A percentile compares a stretch with the other conserved stretches of the same genome.
These are phyloP conservation scores for Aristolochia fimbriata DNA, from an alignment of 164 flowering plant genomes.

Conservation along the genomic window DNA sequence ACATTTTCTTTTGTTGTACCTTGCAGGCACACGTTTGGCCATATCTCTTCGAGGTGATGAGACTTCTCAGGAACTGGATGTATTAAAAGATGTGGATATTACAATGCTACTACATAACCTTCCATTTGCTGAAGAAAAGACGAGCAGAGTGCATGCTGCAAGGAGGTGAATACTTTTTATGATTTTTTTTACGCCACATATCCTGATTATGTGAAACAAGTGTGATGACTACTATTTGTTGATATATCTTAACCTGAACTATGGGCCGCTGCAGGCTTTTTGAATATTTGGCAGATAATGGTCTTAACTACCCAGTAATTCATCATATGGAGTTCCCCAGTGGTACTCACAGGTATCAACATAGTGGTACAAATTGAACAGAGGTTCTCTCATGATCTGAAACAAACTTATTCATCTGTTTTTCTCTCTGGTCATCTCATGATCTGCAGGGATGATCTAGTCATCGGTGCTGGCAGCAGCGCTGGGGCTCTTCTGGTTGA, in stretches of 20 bases:
- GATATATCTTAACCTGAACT: neutral
- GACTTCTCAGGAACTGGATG: constrained; percentile 60
- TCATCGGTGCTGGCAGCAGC: constrained; percentile 78
- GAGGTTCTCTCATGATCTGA: neutral
- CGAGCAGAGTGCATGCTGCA: constrained; percentile 90
- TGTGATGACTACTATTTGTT: too few relatives aligned
- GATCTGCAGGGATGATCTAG: constrained; percentile 74
- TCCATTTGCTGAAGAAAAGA: constrained; percentile 61
- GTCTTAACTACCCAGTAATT: constrained; percentile 70
- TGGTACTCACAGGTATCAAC: constrained; percentile 56
- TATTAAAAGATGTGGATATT: constrained; percentile 61
- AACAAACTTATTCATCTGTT: neutral
- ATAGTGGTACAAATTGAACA: neutral
- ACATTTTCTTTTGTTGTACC: neutral
- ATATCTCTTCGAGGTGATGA: constrained; percentile 91
- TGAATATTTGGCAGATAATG: constrained; percentile 64
- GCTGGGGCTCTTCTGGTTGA: constrained; percentile 93
- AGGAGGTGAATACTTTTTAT: constrained; percentile 44
- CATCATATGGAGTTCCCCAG: constrained; percentile 79
- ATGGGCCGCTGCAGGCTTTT: constrained; percentile 50
- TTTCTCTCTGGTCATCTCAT: neutral
- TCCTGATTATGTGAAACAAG: neutral
- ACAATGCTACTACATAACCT: constrained; percentile 79
- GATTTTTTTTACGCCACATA: neutral
- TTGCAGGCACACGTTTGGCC: constrained; percentile 78